Evolutionary conservation across 495 filamentous ascomycete species (phyloP).

Genomic region (Hypoxylon intermedium): DNA sequence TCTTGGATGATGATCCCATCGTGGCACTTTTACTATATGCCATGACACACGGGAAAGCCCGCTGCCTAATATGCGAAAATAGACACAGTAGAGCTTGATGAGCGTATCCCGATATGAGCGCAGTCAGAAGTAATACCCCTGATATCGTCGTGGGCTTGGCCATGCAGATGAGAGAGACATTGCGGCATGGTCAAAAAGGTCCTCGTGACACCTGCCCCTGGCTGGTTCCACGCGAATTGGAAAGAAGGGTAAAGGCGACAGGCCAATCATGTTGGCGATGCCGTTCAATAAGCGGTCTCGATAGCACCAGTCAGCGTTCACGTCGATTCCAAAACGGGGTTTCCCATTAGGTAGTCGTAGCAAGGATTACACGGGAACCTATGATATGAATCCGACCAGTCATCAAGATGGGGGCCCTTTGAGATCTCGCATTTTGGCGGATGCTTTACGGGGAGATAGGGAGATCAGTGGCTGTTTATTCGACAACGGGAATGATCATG

Average conservation of each 20-base stretch:
- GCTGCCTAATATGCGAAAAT: conserved; percentile 14
- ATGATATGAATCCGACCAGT: conserved; percentile 32
- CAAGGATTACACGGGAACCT: conserved; percentile 39
- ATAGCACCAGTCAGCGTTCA: conserved; percentile 34
- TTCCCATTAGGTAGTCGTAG: conserved; percentile 24
- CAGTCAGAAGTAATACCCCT: conserved; percentile 16
- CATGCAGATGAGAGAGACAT: conserved; percentile 22
- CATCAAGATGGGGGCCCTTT: conserved; percentile 27
- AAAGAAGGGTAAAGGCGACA: conserved; percentile 29
- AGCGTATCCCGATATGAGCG: background rate
- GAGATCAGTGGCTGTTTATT: conserved; percentile 35
- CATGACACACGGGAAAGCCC: conserved; percentile 14
- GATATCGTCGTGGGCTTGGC: conserved; percentile 24
- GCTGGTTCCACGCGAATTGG: conserved; percentile 33
- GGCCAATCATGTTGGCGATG: conserved; percentile 32
- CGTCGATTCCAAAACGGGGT: conserved; percentile 35
- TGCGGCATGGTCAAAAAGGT: conserved; percentile 33
- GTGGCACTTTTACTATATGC: background rate
- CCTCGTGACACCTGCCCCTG: conserved; percentile 42
- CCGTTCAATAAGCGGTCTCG: conserved; percentile 27
- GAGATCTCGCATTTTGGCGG: conserved; percentile 37
- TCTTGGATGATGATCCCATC: conserved; percentile 21
- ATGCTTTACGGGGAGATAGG: conserved; percentile 31
- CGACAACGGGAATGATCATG: conserved; percentile 32
- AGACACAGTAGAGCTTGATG: background rate